These are phyloP conservation scores for Talaromyces liani DNA, from an alignment of 495 filamentous ascomycete species.

Conservation along the genomic window DNA sequence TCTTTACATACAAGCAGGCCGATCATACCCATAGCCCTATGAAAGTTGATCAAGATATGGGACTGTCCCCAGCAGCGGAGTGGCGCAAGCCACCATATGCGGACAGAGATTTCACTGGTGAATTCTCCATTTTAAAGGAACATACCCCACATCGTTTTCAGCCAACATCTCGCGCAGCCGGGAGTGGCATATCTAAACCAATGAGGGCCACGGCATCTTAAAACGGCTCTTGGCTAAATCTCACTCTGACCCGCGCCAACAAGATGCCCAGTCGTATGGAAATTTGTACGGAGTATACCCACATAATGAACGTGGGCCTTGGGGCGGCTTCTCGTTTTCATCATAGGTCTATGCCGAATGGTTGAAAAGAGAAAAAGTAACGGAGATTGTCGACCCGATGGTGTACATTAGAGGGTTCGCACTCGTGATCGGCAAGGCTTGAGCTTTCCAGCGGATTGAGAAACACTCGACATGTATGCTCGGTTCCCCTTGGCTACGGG, in stretches of 20 bases:
- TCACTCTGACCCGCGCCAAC: neutral
- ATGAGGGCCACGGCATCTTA: neutral
- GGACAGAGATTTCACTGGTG: neutral
- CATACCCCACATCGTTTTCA: neutral
- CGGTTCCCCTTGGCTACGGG: too few relatives aligned
- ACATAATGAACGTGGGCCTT: neutral
- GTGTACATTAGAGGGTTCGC: neutral
- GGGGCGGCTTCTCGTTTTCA: neutral
- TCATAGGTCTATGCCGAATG: neutral
- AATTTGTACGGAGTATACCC: neutral
- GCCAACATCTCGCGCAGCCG: neutral
- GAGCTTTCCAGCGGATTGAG: neutral
- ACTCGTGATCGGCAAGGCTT: neutral
- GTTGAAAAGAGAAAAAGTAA: too few relatives aligned
- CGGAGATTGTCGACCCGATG: too few relatives aligned
- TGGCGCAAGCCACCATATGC: neutral
- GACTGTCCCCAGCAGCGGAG: neutral
- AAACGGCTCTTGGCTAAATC: neutral
- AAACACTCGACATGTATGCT: too few relatives aligned
- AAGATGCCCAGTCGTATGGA: neutral
- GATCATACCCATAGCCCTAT: neutral
- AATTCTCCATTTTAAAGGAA: neutral
- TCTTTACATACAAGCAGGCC: neutral
- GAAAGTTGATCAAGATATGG: neutral
- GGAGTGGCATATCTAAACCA: neutral